These are phyloP conservation scores for Cyberlindnera americana DNA, from an alignment of 805 yeast genomes.

Conservation along the genomic window DNA sequence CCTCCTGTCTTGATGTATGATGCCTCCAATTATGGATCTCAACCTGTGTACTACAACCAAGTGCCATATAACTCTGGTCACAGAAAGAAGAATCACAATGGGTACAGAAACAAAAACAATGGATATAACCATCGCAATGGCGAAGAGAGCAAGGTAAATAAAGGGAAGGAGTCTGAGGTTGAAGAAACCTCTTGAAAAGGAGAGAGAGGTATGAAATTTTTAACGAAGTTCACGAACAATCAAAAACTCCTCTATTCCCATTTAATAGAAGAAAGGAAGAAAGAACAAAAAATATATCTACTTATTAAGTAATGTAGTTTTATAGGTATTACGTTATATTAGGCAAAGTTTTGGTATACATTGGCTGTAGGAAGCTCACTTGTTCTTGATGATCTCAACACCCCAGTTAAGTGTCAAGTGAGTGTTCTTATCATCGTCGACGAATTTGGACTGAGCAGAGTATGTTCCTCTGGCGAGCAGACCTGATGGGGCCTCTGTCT, in stretches of 20 bases:
- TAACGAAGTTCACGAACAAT: slow-evolving; percentile 10
- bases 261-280: too few relatives aligned
- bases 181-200: neutral
- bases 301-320: too few relatives aligned
- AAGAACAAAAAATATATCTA: too few relatives aligned
- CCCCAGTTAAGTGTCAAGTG: slow-evolving; percentile 83
- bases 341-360: too few relatives aligned
- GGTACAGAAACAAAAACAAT: slow-evolving; percentile 5
- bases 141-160: neutral
- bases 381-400: slow-evolving; percentile 70
- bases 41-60: slow-evolving; percentile 11
- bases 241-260: too few relatives aligned
- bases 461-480: slow-evolving; percentile 83
- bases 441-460: slow-evolving; percentile 74
- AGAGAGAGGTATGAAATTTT: neutral
- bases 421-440: slow-evolving; percentile 78
- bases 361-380: too few relatives aligned
- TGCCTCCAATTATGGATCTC: neutral
- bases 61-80: slow-evolving; percentile 5
- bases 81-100: slow-evolving; percentile 9
- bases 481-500: slow-evolving; percentile 90
- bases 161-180: neutral
- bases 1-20: slow-evolving; percentile 11
- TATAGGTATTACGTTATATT: too few relatives aligned
- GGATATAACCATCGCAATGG: slow-evolving; percentile 9